Evolutionary conservation across 305 asterid genomes (phyloP), one percentile per base, ranked within the genome.

Genomic region (Fraxinus sp.): DNA sequence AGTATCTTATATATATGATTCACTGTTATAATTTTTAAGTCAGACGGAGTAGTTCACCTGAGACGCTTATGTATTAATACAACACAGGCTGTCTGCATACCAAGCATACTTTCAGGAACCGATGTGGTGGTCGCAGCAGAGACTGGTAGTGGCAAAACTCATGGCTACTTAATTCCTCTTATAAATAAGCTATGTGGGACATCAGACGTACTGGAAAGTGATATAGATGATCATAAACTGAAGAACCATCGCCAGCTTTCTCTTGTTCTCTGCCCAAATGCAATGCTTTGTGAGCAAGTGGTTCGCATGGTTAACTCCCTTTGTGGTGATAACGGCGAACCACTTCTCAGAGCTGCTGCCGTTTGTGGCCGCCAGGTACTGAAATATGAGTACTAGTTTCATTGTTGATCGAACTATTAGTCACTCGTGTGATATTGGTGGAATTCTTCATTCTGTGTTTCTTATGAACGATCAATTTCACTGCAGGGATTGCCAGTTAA

Each of bases 71-170:
- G 70, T 66, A 78, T 75, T 26, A 79, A 83, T 83, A 70, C 82
- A 82, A 85, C 88, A 32, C 87, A 94, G 98, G 97, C 97, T n/a
- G 90, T 96, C 44, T 93, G 94, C 85, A 89, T 94, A 81, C 98
- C 97, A 1, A 68, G 88, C 85, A 91, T 94, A 88, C 93, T 93
- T 84, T 85, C 95, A 41, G 98, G 97, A 77, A 91, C 84, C 78
- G 98, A 95, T 83, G 96, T 90, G 68, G 96, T 93, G 81, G 89
- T 95, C 87, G 97, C 99, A 70, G 98, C 99, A 59, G 99, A 94
- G 91, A 95, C 98, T 9, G 98, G 99, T 73, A 94, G 97, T 82
- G 98, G 99, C 18, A 94, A 95, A 90, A 95, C 99, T 39, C 97
- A 95, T 84, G 98, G 97, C 35, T 95, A 95, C 90, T 91, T 95